Percentiles rank a stretch among this genome's conserved stretches.
These are phyloP conservation scores for Isochrysis galbana DNA, from an alignment of 78 protist genomes.

Conservation along the genomic window DNA sequence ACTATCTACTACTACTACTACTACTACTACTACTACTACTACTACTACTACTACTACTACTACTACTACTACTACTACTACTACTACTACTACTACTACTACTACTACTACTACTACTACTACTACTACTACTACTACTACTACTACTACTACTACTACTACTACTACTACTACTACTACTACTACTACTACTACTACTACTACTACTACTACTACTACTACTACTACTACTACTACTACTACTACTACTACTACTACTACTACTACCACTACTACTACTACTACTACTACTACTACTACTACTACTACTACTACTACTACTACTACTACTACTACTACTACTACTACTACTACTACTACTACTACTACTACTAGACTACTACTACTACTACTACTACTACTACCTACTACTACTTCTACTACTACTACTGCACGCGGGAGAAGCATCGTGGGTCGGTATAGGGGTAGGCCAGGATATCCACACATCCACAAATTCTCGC, in stretches of 20 bases:
- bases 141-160: constrained; percentile 6
- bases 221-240: constrained; percentile 6
- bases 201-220: not conserved
- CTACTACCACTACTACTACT: not conserved
- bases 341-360: constrained; percentile 6
- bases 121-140: constrained; percentile 5
- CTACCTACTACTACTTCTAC: not conserved
- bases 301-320: constrained; percentile 5
- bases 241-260: constrained; percentile 5
- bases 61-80: not conserved
- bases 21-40: not conserved
- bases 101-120: constrained; percentile 6
- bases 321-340: constrained; percentile 6
- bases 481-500: too few species aligned
- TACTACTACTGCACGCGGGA: not conserved
- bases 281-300: constrained; percentile 6
- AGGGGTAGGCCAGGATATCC: too few species aligned
- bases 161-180: not conserved
- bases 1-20: not conserved
- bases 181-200: not conserved
- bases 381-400: too few species aligned
- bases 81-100: not conserved
- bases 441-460: too few species aligned
- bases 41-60: not conserved
- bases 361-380: too few species aligned